Evolutionary conservation across 1,139 yeast species (phyloP).

Genomic region (Arxiozyma slooffiae): DNA sequence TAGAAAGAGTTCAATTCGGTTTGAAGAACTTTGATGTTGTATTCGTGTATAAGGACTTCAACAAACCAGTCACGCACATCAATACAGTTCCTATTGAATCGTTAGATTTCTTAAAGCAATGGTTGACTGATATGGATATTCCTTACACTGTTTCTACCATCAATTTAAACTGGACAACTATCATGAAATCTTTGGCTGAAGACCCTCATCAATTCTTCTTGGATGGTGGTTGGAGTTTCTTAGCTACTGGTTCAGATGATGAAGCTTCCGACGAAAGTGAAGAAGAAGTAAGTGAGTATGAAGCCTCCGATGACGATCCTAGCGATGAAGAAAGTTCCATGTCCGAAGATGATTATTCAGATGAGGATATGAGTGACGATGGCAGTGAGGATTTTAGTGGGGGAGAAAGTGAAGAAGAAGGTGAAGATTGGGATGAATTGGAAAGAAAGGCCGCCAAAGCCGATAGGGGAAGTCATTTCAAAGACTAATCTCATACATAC

Average conservation of each 20-base stretch:
- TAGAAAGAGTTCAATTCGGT: constrained; percentile 96
- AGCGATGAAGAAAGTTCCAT: constrained; percentile 67
- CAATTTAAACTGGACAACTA: constrained; percentile 90
- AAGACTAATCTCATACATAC: constrained; percentile 15
- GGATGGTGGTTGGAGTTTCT: constrained; percentile 94
- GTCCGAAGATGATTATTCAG: constrained; percentile 41
- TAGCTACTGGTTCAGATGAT: constrained; percentile 61
- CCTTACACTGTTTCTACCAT: constrained; percentile 92
- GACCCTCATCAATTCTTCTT: constrained; percentile 92
- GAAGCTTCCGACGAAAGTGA: constrained; percentile 53
- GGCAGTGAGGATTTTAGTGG: constrained; percentile 46
- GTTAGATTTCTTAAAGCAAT: constrained; percentile 84
- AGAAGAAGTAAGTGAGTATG: constrained; percentile 36
- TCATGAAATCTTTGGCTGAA: constrained; percentile 85
- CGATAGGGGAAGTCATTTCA: constrained; percentile 29
- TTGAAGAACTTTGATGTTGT: constrained; percentile 92
- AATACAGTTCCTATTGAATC: constrained; percentile 92
- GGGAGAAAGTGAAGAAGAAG: constrained; percentile 45
- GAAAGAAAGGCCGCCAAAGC: constrained; percentile 54
- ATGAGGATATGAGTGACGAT: constrained; percentile 34
- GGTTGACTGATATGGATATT: constrained; percentile 94
- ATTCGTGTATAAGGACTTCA: constrained; percentile 85
- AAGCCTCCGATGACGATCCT: constrained; percentile 49
- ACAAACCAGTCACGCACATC: constrained; percentile 78
- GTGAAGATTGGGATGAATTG: constrained; percentile 69